Evolutionary conservation across 2,329 filamentous ascomycete species (phyloP), one percentile per base, ranked within the genome.

Genomic region (Chaetothyriales sp.): DNA sequence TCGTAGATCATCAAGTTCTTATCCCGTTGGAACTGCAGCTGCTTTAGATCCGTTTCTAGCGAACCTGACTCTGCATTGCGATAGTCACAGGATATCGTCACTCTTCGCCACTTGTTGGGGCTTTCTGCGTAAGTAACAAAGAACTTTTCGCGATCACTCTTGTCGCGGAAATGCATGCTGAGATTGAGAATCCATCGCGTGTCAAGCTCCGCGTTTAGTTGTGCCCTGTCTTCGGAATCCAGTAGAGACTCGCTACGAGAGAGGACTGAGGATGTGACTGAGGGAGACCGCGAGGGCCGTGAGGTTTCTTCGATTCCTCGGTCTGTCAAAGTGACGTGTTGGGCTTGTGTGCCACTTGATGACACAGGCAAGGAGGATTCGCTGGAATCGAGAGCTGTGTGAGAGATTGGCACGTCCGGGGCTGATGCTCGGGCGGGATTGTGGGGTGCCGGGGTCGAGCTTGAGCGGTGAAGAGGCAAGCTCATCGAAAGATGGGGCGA

Each of bases 81-180:
- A 67, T 96, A 98, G 68, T 98, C 92, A 60, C 93, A 79, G 0
- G 92, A 95, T 26, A 98, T 81, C 2, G 92, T 96, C 48, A 98
- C 84, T 47, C 90, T 78, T 50, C 87, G 80, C 86, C 89, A 95
- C 54, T 79, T 73, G 55, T 79, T 83, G 3, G 86, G 81, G 46
- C 78, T 77, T 65, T 94, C 84, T 46, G 88, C 86, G 65, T 86
- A 98, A 0, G 92, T 96, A 56, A 98, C 82, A 66, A 96, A 98
- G 71, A 96, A 96, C 66, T 98, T 98, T 66, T 98, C 92, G 44
- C 90, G 79, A 60, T 86, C 85, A 10, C 89, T 93, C 61, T 84
- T 83, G 68, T 98, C 92, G 53, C 89, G 80, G 66, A 95, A 98
- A 66, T 95, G 88, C 92, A 98, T 95, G 68, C 88, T 95, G 53